Base-by-base conservation (phyloP, 768 basidiomycete genomes). In the Postia placenta region DNA sequence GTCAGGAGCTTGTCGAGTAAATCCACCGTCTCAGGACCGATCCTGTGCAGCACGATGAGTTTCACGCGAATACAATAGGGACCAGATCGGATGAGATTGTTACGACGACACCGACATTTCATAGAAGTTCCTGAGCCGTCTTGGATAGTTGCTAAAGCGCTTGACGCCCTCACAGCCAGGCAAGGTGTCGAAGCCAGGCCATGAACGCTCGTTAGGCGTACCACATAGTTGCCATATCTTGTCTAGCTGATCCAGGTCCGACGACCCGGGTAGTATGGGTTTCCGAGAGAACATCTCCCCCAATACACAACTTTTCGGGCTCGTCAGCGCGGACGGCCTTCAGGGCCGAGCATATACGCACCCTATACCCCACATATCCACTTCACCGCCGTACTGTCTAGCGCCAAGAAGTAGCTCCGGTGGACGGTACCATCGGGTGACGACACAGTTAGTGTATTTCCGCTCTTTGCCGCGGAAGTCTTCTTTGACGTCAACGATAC, bases 351-450 rank as follows among this genome's bases (percentile, higher is more conserved):
- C 20, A 22, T 11, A 20, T 23, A 72, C 82, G 58, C 63, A 94
- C 83, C 95, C 96, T 46, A 98, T 83, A 5, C 95, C 92, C 96
- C 96, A 99, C 59, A 99, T 85, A 66, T 99, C 96, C 37, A 99
- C 86, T 57, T 92, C 91, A 0, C 90, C 88, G 7, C 92, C 92
- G 57, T 99, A 98, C 52, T 88, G 80, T 40, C 84, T 75, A 14
- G 90, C 87, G 35, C 94, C 93, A 12, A 99, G 73, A 11, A 99
- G 73, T 2, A 99, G 72, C 74, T 96, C 92, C 0, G 93, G 93
- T 14, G 93, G 91, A 17, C 93, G 80, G 60, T 96, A 96, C 93
- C 92, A 96, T 38, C 92, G 72, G 9, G 92, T 95, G 23, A 95
- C 92, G 24, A 96, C 92, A 57, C 90, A 94, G 60, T 95, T 94